These are phyloP conservation scores for Boletus subparvulus DNA, from an alignment of 768 basidiomycete genomes.

Conservation along the genomic window DNA sequence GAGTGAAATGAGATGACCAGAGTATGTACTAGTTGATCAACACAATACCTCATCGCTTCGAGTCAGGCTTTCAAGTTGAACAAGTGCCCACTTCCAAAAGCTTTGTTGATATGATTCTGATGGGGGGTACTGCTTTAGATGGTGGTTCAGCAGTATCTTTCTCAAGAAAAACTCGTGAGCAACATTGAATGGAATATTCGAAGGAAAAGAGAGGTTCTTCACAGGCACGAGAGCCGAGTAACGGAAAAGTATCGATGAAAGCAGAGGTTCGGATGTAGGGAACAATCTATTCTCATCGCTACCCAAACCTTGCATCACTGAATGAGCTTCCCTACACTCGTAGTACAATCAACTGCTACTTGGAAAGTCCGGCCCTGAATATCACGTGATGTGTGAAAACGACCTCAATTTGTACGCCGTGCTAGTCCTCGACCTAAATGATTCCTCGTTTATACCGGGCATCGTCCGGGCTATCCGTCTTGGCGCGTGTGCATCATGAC, in stretches of 20 bases:
- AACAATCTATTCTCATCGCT: conserved; percentile 1
- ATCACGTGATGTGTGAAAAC: conserved; percentile 22
- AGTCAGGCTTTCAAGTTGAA: conserved; percentile 47
- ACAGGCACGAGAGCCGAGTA: conserved; percentile 55
- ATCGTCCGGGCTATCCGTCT: conserved; percentile 9
- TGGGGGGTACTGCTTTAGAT: conserved; percentile 60
- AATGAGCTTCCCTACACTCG: not conserved
- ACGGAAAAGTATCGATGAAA: conserved; percentile 47
- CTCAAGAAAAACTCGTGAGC: conserved; percentile 58
- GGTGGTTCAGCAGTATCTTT: conserved; percentile 48
- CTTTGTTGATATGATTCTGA: conserved; percentile 57
- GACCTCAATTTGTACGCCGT: conserved; percentile 16
- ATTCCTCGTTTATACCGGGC: conserved; percentile 20
- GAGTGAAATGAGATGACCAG: conserved; percentile 6
- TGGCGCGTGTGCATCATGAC: conserved; percentile 10
- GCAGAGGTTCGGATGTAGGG: not conserved
- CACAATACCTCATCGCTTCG: conserved; percentile 46
- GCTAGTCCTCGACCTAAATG: conserved; percentile 12
- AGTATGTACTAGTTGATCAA: not conserved
- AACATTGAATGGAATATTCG: conserved; percentile 33
- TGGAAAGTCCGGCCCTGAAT: conserved; percentile 19
- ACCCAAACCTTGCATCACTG: not conserved
- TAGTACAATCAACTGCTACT: not conserved
- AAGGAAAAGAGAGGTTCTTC: conserved; percentile 43
- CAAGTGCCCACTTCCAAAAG: conserved; percentile 77